Conservation (phyloP, 1,284 basidiomycete species). For the Trichosporon sp. region DNA sequence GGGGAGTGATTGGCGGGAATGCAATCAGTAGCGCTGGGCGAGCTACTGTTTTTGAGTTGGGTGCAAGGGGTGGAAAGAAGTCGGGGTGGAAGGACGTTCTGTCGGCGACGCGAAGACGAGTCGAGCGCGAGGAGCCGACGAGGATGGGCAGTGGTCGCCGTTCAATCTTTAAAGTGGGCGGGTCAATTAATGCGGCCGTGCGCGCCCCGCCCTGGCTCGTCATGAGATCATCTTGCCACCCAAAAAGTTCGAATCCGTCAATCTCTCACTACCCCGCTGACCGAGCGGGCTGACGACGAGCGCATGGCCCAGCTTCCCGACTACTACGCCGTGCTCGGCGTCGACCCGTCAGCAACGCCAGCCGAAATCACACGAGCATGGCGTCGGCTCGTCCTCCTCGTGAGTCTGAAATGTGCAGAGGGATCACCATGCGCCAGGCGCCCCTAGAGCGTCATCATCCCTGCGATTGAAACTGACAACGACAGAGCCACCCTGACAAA, state of each 20-base stretch:
- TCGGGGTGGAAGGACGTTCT: background rate
- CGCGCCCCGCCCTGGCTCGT: background rate
- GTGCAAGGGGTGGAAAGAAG: background rate
- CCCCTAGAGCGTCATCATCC: background rate
- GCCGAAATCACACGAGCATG: conserved; percentile 50
- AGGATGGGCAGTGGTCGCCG: background rate
- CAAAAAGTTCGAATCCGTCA: conserved; percentile 19
- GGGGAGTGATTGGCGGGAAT: background rate
- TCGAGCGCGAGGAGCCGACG: background rate
- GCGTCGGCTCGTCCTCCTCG: conserved; percentile 47
- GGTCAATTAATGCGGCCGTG: conserved; percentile 4
- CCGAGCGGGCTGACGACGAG: background rate
- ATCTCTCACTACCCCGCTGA: background rate
- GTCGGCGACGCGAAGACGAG: conserved; percentile 5
- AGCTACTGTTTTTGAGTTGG: background rate
- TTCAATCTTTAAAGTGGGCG: conserved; percentile 17
- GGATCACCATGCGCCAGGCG: background rate
- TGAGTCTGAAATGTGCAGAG: conserved; percentile 29
- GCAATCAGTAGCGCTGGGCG: conserved; percentile 7
- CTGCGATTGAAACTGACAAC: conserved; percentile 17
- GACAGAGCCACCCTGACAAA: conserved; percentile 52
- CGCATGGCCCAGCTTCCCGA: conserved; percentile 33
- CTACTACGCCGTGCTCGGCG: conserved; percentile 50
- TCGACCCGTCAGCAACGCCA: conserved; percentile 38
- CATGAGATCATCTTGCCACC: conserved; percentile 10